A percentile compares a stretch with the other conserved stretches of the same genome.
Evolutionary conservation across 1,284 basidiomycete species (phyloP).

Genomic region (Cryptococcus sp.): DNA sequence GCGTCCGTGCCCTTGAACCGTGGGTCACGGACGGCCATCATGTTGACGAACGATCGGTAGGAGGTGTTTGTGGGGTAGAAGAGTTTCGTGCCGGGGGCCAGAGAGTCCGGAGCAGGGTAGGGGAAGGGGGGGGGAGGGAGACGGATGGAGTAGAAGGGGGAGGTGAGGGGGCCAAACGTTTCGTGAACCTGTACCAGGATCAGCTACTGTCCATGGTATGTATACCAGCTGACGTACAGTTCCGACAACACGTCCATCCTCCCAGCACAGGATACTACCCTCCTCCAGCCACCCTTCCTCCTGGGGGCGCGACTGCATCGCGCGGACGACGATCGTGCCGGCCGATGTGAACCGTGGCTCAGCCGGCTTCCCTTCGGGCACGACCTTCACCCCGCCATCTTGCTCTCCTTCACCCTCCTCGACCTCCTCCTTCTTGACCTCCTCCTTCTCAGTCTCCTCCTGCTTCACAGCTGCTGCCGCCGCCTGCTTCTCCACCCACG

Average conservation of each 20-base stretch:
- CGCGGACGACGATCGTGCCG: slow-evolving; percentile 51
- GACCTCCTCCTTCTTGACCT: slow-evolving; percentile 1
- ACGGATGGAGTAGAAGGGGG: slow-evolving; percentile 54
- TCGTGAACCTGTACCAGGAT: slow-evolving; percentile 51
- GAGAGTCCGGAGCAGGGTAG: slow-evolving; percentile 27
- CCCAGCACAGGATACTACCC: slow-evolving; percentile 53
- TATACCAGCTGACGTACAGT: slow-evolving; percentile 39
- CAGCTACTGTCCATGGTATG: background rate
- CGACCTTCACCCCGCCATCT: background rate
- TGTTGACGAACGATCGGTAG: slow-evolving; percentile 53
- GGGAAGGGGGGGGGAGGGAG: slow-evolving; percentile 47
- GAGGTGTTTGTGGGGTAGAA: slow-evolving; percentile 50
- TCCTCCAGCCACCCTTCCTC: slow-evolving; percentile 53
- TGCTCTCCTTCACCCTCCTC: background rate
- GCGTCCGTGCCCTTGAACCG: slow-evolving; percentile 55
- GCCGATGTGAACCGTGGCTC: slow-evolving; percentile 41
- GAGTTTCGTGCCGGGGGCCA: slow-evolving; percentile 39
- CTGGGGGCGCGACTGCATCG: slow-evolving; percentile 35
- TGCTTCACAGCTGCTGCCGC: background rate
- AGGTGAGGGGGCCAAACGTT: slow-evolving; percentile 56
- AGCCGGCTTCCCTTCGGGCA: background rate
- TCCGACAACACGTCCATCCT: slow-evolving; percentile 54
- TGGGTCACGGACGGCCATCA: slow-evolving; percentile 50
- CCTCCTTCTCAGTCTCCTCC: background rate
- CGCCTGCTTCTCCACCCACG: slow-evolving; percentile 33